These are phyloP conservation scores for Triticum timopheevii DNA, from an alignment of 176 grass and related monocot genomes.

Conservation along the genomic window DNA sequence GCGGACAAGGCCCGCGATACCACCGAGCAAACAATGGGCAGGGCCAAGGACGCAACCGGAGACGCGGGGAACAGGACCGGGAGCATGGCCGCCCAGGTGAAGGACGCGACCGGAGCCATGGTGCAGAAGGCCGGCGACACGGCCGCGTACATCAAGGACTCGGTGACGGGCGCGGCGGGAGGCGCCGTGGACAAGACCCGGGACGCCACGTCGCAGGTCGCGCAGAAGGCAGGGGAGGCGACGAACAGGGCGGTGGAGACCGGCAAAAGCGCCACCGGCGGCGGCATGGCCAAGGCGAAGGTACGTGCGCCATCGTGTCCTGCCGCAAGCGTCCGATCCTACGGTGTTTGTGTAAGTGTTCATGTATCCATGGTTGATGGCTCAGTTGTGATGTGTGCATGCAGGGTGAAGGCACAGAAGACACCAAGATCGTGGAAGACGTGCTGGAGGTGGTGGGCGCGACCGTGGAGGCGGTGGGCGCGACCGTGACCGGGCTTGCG, in stretches of 20 bases:
- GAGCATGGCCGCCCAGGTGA: not conserved
- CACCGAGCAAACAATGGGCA: not conserved
- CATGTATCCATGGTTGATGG: slow-evolving; percentile 16
- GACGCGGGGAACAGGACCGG: not conserved
- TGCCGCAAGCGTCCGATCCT: not conserved
- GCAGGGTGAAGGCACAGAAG: not conserved
- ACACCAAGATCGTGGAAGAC: slow-evolving; percentile 39
- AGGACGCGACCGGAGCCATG: slow-evolving; percentile 28
- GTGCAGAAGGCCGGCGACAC: slow-evolving; percentile 32
- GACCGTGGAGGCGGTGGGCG: slow-evolving; percentile 62
- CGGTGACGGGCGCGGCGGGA: slow-evolving; percentile 26
- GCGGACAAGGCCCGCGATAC: slow-evolving; percentile 27
- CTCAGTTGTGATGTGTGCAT: slow-evolving; percentile 21
- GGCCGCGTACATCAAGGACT: slow-evolving; percentile 20
- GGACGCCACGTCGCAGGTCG: not conserved
- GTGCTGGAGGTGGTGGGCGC: slow-evolving; percentile 61
- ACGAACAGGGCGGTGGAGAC: not conserved
- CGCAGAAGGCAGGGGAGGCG: slow-evolving; percentile 1
- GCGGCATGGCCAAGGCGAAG: slow-evolving; percentile 26
- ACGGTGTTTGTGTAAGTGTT: not conserved
- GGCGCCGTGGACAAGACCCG: not conserved
- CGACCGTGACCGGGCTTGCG: slow-evolving; percentile 52
- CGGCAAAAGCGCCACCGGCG: not conserved
- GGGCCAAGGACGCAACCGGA: not conserved
- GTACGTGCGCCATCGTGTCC: not conserved